phyloP scores from a whole-genome alignment of 2,329 filamentous ascomycete species.

The Epichloe coenophiala region DNA sequence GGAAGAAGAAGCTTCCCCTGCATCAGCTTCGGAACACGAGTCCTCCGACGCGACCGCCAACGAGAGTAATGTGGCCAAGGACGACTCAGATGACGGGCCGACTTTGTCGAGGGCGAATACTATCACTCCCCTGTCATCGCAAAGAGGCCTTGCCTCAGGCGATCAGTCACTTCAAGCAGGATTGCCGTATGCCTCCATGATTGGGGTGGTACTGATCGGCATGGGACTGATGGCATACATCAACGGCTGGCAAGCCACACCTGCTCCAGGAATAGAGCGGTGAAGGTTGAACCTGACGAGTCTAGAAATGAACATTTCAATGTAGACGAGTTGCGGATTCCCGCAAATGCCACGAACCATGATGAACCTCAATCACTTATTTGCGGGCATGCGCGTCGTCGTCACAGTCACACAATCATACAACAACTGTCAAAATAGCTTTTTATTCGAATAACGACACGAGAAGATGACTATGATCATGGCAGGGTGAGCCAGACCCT shows the following conservation, averaged over 20 bases:
- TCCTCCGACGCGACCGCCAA: not conserved
- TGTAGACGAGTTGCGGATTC: not conserved
- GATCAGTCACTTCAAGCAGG: constrained; percentile 35
- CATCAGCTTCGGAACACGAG: not conserved
- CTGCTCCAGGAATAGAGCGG: constrained; percentile 20
- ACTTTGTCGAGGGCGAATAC: constrained; percentile 35
- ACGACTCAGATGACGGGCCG: constrained; percentile 25
- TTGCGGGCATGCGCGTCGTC: not conserved
- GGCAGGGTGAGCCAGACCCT: constrained; percentile 5
- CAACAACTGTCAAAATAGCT: constrained; percentile 8
- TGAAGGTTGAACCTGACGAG: constrained; percentile 9
- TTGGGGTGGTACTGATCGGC: constrained; percentile 68
- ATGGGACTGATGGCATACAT: constrained; percentile 79
- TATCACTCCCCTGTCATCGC: constrained; percentile 29
- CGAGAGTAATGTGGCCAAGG: constrained; percentile 12
- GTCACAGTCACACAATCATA: not conserved
- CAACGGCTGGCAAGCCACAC: constrained; percentile 57
- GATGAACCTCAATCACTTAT: not conserved
- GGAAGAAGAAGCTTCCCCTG: not conserved
- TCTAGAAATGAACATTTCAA: not conserved
- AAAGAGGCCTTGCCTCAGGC: constrained; percentile 26
- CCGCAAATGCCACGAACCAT: not conserved
- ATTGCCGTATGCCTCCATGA: constrained; percentile 67
- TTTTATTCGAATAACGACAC: constrained; percentile 6
- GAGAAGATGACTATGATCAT: constrained; percentile 8